A percentile compares a stretch with the other conserved stretches of the same genome.
These are phyloP conservation scores for Borealophlyctis nickersoniae DNA, from an alignment of 192 early-diverging fungal species.

Conservation along the genomic window DNA sequence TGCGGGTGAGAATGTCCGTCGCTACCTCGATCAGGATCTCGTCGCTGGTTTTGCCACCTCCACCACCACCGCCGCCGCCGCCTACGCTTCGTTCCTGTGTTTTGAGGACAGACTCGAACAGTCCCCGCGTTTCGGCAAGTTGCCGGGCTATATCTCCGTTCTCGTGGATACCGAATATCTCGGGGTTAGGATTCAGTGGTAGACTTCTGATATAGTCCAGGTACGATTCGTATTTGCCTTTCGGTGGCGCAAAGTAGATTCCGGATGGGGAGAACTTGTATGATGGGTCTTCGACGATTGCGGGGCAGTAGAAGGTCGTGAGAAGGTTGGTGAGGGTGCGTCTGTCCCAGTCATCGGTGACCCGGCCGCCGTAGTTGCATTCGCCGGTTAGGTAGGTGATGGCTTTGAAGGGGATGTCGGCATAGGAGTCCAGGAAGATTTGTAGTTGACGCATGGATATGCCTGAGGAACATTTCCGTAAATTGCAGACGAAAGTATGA, in stretches of 20 bases:
- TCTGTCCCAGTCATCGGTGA: slow-evolving; percentile 68
- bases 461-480: slow-evolving; percentile 23
- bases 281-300: slow-evolving; percentile 47
- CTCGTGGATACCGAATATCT: slow-evolving; percentile 70
- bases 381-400: slow-evolving; percentile 59
- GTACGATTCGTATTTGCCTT: slow-evolving; percentile 50
- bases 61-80: slow-evolving; percentile 28
- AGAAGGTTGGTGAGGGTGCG: slow-evolving; percentile 58
- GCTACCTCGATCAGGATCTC: slow-evolving; percentile 59
- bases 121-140: slow-evolving; percentile 50
- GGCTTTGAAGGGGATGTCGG: slow-evolving; percentile 60
- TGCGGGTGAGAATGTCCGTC: slow-evolving; percentile 48
- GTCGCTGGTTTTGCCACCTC: slow-evolving; percentile 52
- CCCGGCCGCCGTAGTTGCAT: slow-evolving; percentile 65
- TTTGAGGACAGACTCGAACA: slow-evolving; percentile 57
- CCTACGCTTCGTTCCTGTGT: slow-evolving; percentile 46
- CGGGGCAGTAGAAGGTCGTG: slow-evolving; percentile 50
- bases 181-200: slow-evolving; percentile 59
- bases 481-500: background rate
- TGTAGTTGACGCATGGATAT: slow-evolving; percentile 62
- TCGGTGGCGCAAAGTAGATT: slow-evolving; percentile 51
- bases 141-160: slow-evolving; percentile 67
- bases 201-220: slow-evolving; percentile 56
- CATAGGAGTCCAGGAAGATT: slow-evolving; percentile 62
- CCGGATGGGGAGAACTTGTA: slow-evolving; percentile 60